Evolutionary conservation across 495 filamentous ascomycete genomes (phyloP), one percentile per base, ranked within the genome.

Genomic region (Neurospora tetrasperma): DNA sequence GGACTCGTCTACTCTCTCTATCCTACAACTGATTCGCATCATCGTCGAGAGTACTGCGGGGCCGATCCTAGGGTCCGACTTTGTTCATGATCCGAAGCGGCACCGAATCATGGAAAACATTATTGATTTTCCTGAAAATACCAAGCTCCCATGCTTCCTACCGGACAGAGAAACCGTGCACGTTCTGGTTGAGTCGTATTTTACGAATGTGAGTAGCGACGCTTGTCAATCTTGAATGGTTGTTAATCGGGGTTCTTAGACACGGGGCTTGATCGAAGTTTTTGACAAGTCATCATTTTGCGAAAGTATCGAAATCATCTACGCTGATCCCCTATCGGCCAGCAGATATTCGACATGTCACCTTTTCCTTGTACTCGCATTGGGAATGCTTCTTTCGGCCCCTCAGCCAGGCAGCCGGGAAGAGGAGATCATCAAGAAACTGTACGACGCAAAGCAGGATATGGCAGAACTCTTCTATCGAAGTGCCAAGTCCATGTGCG

Each of bases 1-100:
- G 39, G 90, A 94, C 75, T 90, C 91, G 0, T 90, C 90, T 2
- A 90, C 89, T 59, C 81, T 93, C 69, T 91, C 91, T 2, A 92
- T 91, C 75, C 77, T 94, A 59, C 90, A 92, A 75, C 85, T 91
- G 72, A 87, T 93, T 48, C 89, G 91, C 42, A 89, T 91, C 75
- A 90, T 93, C 72, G 90, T 94, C 14, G 88, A 88, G 44, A 89
- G 85, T 66, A 88, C 88, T 16, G 87, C 88, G 31, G 90, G 91
- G 6, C 77, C 86, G 5, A 78, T 78, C 5, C 74, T 78, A 70
- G 79, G 76, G 4, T 91, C 89, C 10, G 83, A 86, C 6, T 93
- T 94, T 71, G 93, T 91, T 10, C 82, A 87, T 68, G 91, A 93
- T 75, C 91, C 89, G 18, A 87, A 86, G 70, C 84, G 90, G 62